Percentiles rank a stretch among this genome's conserved stretches.
phyloP scores from a whole-genome alignment of 2,329 filamentous ascomycete species.

The Hypoxylon sp. region DNA sequence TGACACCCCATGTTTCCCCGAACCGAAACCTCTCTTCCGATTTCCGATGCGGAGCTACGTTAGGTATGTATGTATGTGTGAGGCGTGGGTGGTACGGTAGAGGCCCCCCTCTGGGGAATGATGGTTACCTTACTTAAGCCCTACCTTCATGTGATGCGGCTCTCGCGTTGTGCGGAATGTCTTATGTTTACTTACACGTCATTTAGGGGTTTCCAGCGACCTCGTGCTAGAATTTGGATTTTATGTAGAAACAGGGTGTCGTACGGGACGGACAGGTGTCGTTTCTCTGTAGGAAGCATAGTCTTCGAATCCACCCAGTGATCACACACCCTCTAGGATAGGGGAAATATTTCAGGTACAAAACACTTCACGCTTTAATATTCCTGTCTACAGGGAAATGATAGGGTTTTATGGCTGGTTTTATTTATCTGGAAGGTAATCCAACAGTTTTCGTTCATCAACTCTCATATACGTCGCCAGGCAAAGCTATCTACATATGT shows the following conservation, averaged over 20 bases:
- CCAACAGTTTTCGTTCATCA: not conserved
- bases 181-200: slow-evolving; percentile 34
- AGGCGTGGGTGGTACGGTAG: slow-evolving; percentile 9
- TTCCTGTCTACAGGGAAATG: not conserved
- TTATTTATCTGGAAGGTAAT: not conserved
- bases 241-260: not conserved
- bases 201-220: not conserved
- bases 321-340: not conserved
- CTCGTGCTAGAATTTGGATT: not conserved
- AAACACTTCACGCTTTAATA: not conserved
- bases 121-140: slow-evolving; percentile 20
- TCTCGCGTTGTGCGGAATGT: slow-evolving; percentile 28
- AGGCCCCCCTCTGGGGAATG: not conserved
- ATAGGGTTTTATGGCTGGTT: not conserved
- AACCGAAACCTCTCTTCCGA: slow-evolving; percentile 20
- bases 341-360: not conserved
- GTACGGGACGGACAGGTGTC: not conserved
- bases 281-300: not conserved
- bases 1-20: not conserved
- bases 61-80: not conserved
- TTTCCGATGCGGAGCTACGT: slow-evolving; percentile 28
- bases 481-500: not conserved
- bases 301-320: not conserved
- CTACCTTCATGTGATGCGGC: slow-evolving; percentile 31
- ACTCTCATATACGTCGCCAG: not conserved